Evolutionary conservation across 2,329 filamentous ascomycete genomes (phyloP), one percentile per base, ranked within the genome.

Genomic region (Mycosphaerelloides madeirae): DNA sequence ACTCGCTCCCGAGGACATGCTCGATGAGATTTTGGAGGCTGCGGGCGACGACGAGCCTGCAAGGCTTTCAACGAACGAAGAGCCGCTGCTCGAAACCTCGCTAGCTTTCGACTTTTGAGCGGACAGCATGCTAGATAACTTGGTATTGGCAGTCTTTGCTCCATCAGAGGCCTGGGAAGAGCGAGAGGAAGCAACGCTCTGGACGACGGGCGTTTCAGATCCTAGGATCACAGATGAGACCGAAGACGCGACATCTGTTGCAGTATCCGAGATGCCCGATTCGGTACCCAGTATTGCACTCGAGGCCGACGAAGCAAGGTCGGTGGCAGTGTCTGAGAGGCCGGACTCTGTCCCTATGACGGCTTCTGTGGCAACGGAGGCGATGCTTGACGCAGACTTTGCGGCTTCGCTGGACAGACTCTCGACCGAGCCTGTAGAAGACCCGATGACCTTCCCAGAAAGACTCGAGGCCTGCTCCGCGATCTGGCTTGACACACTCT

Each of bases 401-500:
- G 48, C 49, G 6, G 72, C 75, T 51, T 75, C 68, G 39, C 72
- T 76, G 3, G 72, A 71, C 5, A 73, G 60, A 12, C 79, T 79
- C 43, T 78, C 75, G 3, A 70, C 67, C 60, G 70, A 71, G 2
- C 72, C 71, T 9, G 73, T 52, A 3, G 55, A 57, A 9, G 54
- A 53, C 5, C 52, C 52, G 29, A 50, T 25, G 15, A 54, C 41
- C 29, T 54, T 52, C 16, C 49, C 44, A 13, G 48, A 52, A 25
- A 25, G 22, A 25, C 22, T 25, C 9, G 22, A 25, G 9, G 22
- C 22, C 9, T 25, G 22, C 22, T 25, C 9, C 6, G 9, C 22
- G 6, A 71, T 75, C 52, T 75, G 68, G 39, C 72, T 76, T 3
- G 72, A 71, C 4, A 73, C 60, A 12, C 79, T 79, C 43, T 78